Base-by-base conservation (phyloP, 257 asterid species). In the Buddleja alternifolia region DNA sequence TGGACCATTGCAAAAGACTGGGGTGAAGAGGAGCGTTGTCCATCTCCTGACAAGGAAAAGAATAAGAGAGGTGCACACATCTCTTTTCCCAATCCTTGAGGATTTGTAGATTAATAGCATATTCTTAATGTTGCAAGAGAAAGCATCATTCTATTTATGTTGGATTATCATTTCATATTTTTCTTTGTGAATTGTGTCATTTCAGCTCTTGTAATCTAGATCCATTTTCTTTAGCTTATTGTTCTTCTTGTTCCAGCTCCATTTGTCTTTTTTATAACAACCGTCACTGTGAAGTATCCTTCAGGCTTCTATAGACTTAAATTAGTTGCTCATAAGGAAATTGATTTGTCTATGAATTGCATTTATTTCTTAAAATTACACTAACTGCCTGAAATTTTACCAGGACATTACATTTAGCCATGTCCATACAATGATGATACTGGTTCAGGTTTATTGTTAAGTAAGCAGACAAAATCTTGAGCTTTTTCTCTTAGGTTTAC, bases 21-120 rank as follows among this genome's bases (percentile, higher is more conserved):
- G 99, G 99, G 97, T 53, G 90, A 85, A 34, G 99, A 94, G 84
- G 95, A 91, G 71, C 95, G 97, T 1, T 94, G 99, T 71, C 97
- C 99, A 5, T 72, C 86, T 66, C 82, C 92, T 15, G 77, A 79
- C 4, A 81, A 69, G 23, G 94, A 84, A 72, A 83, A 84, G 63
- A 83, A 66, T 59, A 88, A 78, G 75, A 89, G 87, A 81, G 99
- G 97, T 90, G 82, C 4, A 21, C 2, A 3, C 47, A 15, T 36
- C 48, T 52, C n/a, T 39, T 44, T 55, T 61, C 20, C 17, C 3
- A n/a, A n/a, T 12, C 29, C 10, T 9, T 8, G 12, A 39, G 14
- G 48, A 58, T 64, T 41, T 34, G 10, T 37, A 20, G 55, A 46
- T 70, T 29, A 25, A 10, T 14, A 57, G 11, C 52, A 39, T 41